Evolutionary conservation across 805 yeast species (phyloP).

Genomic region (Wickerhamiella allomyrinae): DNA sequence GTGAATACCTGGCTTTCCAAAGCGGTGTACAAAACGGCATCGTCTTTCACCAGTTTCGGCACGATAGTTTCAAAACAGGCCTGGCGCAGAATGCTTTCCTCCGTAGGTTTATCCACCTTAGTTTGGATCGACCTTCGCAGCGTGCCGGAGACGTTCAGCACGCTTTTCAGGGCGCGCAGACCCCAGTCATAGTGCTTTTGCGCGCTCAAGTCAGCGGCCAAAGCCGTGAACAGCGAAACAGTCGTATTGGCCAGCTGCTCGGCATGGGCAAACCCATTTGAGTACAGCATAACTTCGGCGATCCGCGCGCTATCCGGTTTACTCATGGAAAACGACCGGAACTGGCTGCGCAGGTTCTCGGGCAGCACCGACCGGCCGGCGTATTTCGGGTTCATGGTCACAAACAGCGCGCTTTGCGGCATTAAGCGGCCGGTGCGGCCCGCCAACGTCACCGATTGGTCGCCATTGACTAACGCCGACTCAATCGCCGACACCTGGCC

Average conservation of each 20-base stretch:
- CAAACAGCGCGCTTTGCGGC: conserved; percentile 45
- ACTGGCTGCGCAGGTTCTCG: conserved; percentile 67
- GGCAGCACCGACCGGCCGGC: conserved; percentile 74
- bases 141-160: conserved; percentile 44
- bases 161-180: conserved; percentile 60
- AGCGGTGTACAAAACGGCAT: conserved; percentile 30
- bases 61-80: conserved; percentile 41
- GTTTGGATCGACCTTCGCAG: conserved; percentile 22
- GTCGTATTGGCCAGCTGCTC: conserved; percentile 31
- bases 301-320: conserved; percentile 57
- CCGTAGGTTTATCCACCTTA: conserved; percentile 1
- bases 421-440: conserved; percentile 12
- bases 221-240: conserved; percentile 38
- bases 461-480: conserved; percentile 27
- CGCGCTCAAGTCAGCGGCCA: conserved; percentile 30
- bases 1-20: conserved; percentile 8
- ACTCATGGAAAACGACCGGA: conserved; percentile 60
- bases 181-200: conserved; percentile 89
- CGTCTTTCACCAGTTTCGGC: conserved; percentile 51
- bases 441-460: conserved; percentile 15
- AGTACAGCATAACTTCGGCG: conserved; percentile 52
- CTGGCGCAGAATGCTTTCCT: conserved; percentile 33
- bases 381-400: conserved; percentile 85
- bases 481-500: conserved; percentile 66
- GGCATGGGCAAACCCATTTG: conserved; percentile 54